phyloP scores from a whole-genome alignment of 306 rosid genomes.

The Prunus padus region DNA sequence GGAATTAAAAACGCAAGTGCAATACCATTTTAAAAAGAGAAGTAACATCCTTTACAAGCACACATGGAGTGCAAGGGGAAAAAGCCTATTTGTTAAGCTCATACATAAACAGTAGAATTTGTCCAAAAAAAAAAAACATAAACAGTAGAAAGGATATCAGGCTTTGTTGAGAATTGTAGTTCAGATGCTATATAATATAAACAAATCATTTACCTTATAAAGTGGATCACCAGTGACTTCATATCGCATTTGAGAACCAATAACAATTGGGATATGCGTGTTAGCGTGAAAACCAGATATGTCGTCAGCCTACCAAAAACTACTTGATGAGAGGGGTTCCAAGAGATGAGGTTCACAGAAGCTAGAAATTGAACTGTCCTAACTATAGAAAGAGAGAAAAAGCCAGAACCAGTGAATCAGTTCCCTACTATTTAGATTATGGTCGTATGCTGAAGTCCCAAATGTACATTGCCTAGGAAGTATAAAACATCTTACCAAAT shows the following conservation, averaged over 20 bases:
- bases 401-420: not conserved
- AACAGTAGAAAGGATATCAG: constrained; percentile 1
- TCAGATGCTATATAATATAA: constrained; percentile 10
- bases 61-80: not conserved
- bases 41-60: not conserved
- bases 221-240: constrained; percentile 86
- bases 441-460: not conserved
- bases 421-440: not conserved
- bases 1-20: not conserved
- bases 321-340: constrained; percentile 4
- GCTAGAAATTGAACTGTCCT: not conserved
- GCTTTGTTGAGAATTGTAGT: constrained; percentile 8
- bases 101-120: constrained; percentile 1
- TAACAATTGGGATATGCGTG: constrained; percentile 81
- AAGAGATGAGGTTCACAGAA: not conserved
- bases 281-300: constrained; percentile 69
- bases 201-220: constrained; percentile 57
- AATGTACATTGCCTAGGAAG: not conserved
- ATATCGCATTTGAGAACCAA: constrained; percentile 88
- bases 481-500: not conserved
- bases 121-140: too few relatives aligned
- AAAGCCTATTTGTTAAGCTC: not conserved
- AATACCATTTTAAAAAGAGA: not conserved
- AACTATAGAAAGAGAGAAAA: not conserved
- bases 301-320: constrained; percentile 59